Conservation (phyloP, 2,329 filamentous ascomycete genomes). For the Claviceps paspali region DNA sequence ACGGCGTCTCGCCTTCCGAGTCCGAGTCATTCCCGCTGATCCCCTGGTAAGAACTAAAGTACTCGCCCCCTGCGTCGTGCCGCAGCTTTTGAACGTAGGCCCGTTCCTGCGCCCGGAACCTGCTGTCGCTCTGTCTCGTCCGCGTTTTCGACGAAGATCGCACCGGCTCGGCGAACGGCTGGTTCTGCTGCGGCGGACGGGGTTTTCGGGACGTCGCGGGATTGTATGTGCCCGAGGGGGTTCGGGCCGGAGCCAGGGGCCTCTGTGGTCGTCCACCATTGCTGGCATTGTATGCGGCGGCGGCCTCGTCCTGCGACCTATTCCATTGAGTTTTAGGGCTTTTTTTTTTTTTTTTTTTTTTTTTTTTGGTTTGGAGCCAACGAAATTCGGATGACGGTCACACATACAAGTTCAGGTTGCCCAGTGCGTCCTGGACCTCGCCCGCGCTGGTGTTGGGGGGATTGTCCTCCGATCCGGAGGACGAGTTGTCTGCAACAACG, state of each 20-base stretch:
- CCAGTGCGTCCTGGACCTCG: conserved; percentile 34
- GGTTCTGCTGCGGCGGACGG: conserved; percentile 18
- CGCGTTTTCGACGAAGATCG: conserved; percentile 39
- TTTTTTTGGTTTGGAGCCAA: too few relatives aligned
- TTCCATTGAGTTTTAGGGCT: conserved; percentile 25
- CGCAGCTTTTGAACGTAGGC: conserved; percentile 87
- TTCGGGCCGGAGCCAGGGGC: conserved; percentile 53
- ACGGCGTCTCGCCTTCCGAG: conserved; percentile 79
- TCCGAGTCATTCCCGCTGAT: conserved; percentile 63
- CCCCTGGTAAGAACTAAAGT: conserved; percentile 53
- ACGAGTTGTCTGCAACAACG: conserved; percentile 12
- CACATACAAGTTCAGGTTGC: conserved; percentile 27
- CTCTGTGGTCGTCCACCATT: conserved; percentile 39
- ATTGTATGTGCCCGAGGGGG: conserved; percentile 68
- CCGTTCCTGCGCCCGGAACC: conserved; percentile 56
- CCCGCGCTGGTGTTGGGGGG: conserved; percentile 28
- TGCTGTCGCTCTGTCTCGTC: conserved; percentile 27
- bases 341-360: too few relatives aligned
- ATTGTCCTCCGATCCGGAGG: conserved; percentile 20
- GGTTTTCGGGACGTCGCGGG: conserved; percentile 44
- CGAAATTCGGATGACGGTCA: conserved; percentile 23
- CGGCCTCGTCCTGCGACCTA: conserved; percentile 15
- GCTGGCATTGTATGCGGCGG: conserved; percentile 13
- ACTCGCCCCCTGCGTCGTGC: conserved; percentile 50
- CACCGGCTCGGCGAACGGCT: conserved; percentile 26